Evolutionary conservation across 805 yeast species (phyloP).

Genomic region (Hanseniaspora jakobsenii): DNA sequence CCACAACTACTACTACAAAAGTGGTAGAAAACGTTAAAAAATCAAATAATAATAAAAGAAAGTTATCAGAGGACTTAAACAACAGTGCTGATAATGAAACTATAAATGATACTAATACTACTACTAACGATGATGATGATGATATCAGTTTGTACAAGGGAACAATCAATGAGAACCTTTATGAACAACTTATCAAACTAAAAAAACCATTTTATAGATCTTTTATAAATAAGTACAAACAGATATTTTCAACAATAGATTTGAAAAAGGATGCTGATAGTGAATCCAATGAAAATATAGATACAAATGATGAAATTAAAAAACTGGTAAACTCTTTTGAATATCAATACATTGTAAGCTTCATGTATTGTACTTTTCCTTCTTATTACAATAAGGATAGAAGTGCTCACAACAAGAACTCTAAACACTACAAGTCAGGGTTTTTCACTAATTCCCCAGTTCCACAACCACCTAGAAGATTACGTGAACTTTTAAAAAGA

Average conservation of each 20-base stretch:
- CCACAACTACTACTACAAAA: too few species aligned
- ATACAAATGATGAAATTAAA: background rate
- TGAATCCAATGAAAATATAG: background rate
- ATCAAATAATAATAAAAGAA: background rate
- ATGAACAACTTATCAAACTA: constrained; percentile 7
- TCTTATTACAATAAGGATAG: constrained; percentile 20
- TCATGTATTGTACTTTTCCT: constrained; percentile 27
- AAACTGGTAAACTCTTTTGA: constrained; percentile 22
- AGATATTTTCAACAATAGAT: background rate
- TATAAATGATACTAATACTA: too few species aligned
- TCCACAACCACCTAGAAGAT: constrained; percentile 6
- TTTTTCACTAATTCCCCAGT: constrained; percentile 7
- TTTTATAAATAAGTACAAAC: background rate
- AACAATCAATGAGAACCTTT: constrained; percentile 2
- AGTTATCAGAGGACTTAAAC: too few species aligned
- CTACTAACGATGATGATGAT: background rate
- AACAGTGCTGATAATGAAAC: background rate
- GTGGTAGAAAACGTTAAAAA: too few species aligned
- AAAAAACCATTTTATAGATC: constrained; percentile 9
- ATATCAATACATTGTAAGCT: constrained; percentile 27
- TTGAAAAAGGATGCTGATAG: background rate
- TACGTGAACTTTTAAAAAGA: too few species aligned
- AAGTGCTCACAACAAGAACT: too few species aligned
- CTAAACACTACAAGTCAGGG: too few species aligned
- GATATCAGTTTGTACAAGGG: background rate